These are phyloP conservation scores for Saccharomycopsis javanensis DNA, from an alignment of 805 yeast species.

Conservation along the genomic window DNA sequence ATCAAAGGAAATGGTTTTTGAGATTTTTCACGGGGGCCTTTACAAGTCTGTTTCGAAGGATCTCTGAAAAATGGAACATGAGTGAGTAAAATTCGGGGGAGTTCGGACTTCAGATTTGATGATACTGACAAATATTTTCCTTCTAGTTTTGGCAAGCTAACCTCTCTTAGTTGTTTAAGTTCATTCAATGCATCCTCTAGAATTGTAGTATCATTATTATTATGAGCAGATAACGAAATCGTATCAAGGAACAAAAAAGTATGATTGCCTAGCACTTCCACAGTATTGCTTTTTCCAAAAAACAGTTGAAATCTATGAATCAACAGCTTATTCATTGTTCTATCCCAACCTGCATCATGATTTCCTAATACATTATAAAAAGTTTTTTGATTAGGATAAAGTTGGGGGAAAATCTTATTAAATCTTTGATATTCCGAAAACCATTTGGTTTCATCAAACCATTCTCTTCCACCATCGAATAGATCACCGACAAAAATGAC, in stretches of 20 bases:
- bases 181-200: constrained; percentile 40
- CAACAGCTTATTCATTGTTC: constrained; percentile 48
- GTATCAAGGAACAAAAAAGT: constrained; percentile 72
- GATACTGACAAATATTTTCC: constrained; percentile 14
- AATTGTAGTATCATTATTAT: constrained; percentile 33
- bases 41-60: constrained; percentile 56
- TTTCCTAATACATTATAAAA: constrained; percentile 46
- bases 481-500: constrained; percentile 81
- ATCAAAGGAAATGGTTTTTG: constrained; percentile 53
- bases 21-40: constrained; percentile 60
- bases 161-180: constrained; percentile 27
- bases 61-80: constrained; percentile 86
- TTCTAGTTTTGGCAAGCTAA: constrained; percentile 25
- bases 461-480: constrained; percentile 90
- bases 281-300: constrained; percentile 56
- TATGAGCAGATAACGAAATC: constrained; percentile 62
- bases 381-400: constrained; percentile 35
- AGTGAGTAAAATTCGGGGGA: constrained; percentile 61
- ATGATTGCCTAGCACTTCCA: constrained; percentile 52
- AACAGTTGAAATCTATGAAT: constrained; percentile 53
- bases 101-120: background rate
- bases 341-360: constrained; percentile 94
- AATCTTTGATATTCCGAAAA: constrained; percentile 61
- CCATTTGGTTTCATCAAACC: constrained; percentile 62
- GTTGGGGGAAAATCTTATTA: constrained; percentile 50